phyloP scores from a whole-genome alignment of 768 basidiomycete species.

The Lactarius hatsudake region DNA sequence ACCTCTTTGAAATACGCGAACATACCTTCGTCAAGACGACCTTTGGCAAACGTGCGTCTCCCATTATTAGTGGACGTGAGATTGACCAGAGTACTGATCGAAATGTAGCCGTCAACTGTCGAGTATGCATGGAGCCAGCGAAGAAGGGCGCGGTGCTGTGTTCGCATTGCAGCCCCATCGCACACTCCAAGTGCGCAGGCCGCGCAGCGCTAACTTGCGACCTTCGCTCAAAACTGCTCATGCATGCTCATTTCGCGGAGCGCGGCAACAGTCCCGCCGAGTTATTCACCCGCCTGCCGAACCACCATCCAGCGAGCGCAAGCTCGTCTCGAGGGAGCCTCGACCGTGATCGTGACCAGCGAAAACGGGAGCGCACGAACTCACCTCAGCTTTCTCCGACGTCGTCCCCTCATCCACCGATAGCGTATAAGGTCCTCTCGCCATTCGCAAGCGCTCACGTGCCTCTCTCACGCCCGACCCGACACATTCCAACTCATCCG shows the following conservation, averaged over 20 bases:
- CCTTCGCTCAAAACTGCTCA: conserved; percentile 72
- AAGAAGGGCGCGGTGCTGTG: conserved; percentile 89
- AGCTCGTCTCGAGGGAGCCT: conserved; percentile 25
- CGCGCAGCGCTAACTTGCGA: conserved; percentile 81
- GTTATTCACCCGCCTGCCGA: conserved; percentile 54
- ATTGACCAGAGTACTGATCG: conserved; percentile 1
- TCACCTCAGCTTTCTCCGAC: conserved; percentile 7
- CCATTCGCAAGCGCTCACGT: conserved; percentile 26
- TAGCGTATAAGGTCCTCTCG: conserved; percentile 32
- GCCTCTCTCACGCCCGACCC: conserved; percentile 21
- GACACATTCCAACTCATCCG: conserved; percentile 25
- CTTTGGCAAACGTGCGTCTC: conserved; percentile 80
- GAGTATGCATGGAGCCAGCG: conserved; percentile 74
- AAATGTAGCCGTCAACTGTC: conserved; percentile 73
- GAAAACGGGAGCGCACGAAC: neutral
- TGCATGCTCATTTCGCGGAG: conserved; percentile 77
- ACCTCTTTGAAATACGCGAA: conserved; percentile 58
- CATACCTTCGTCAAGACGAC: conserved; percentile 91
- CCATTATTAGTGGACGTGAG: conserved; percentile 5
- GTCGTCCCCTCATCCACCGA: conserved; percentile 24
- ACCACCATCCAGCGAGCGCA: conserved; percentile 15
- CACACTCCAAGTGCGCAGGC: conserved; percentile 71
- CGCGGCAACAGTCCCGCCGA: conserved; percentile 52
- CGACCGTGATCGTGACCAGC: conserved; percentile 8
- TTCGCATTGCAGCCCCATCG: conserved; percentile 84